Conservation (phyloP, 2,329 filamentous ascomycete genomes). For the Alternaria burnsii region DNA sequence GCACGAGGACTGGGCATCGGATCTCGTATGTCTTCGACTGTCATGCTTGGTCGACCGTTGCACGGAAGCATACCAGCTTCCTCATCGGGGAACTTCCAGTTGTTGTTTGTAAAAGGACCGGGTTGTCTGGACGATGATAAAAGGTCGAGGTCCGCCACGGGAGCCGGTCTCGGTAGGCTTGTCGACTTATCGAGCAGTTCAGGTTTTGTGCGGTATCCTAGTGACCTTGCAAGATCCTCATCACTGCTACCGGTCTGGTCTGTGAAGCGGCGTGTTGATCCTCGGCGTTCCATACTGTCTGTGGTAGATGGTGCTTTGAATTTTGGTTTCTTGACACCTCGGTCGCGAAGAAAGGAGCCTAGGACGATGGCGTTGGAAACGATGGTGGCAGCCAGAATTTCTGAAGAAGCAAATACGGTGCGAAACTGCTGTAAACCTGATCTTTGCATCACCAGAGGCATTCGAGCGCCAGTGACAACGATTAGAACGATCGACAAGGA, state of each 20-base stretch:
- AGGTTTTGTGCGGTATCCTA: slow-evolving; percentile 74
- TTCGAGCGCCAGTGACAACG: slow-evolving; percentile 78
- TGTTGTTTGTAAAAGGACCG: slow-evolving; percentile 39
- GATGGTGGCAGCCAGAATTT: slow-evolving; percentile 86
- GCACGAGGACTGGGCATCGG: slow-evolving; percentile 49
- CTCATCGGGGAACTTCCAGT: slow-evolving; percentile 46
- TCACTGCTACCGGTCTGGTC: slow-evolving; percentile 84
- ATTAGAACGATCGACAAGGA: slow-evolving; percentile 84
- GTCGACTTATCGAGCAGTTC: slow-evolving; percentile 57
- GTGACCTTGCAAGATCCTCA: slow-evolving; percentile 82
- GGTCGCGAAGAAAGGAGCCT: slow-evolving; percentile 89
- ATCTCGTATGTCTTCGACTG: slow-evolving; percentile 38
- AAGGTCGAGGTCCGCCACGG: slow-evolving; percentile 41
- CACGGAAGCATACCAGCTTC: slow-evolving; percentile 25
- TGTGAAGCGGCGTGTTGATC: slow-evolving; percentile 69
- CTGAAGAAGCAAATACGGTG: slow-evolving; percentile 86
- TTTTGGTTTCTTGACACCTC: slow-evolving; percentile 85
- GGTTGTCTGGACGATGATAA: slow-evolving; percentile 31
- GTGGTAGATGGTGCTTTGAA: slow-evolving; percentile 68
- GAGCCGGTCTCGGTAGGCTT: slow-evolving; percentile 53
- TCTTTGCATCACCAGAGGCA: slow-evolving; percentile 77
- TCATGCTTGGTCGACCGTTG: slow-evolving; percentile 35
- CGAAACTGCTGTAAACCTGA: slow-evolving; percentile 84
- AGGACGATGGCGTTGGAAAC: slow-evolving; percentile 90
- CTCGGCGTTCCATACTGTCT: slow-evolving; percentile 64